Conservation (phyloP, 139 green algal genomes). For the Bryopsis sp. region DNA sequence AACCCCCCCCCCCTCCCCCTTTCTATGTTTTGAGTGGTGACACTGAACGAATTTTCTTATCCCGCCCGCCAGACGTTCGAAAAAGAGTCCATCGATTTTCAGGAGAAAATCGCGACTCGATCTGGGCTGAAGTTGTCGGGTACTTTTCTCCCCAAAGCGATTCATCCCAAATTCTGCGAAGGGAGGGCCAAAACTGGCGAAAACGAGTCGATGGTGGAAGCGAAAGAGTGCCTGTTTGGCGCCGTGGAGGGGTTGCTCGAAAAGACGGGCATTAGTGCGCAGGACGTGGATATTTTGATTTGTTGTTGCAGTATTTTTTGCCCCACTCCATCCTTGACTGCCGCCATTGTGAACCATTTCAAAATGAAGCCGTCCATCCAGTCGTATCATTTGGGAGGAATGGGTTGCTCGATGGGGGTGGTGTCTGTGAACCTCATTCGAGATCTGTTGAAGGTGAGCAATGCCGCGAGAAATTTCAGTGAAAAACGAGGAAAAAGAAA, state of each 20-base stretch:
- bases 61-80: background rate
- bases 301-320: constrained; percentile 40
- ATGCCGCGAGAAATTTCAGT: too few species aligned
- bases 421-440: constrained; percentile 59
- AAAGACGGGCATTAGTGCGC: constrained; percentile 14
- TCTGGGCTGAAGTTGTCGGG: background rate
- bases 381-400: constrained; percentile 62
- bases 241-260: constrained; percentile 24
- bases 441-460: constrained; percentile 50
- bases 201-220: constrained; percentile 5
- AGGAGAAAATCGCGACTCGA: constrained; percentile 10
- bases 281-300: constrained; percentile 28
- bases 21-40: too few species aligned
- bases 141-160: background rate
- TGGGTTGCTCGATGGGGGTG: constrained; percentile 69
- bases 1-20: too few species aligned
- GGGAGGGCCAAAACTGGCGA: background rate
- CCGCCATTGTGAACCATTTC: constrained; percentile 64
- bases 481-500: too few species aligned
- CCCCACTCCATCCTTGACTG: constrained; percentile 45
- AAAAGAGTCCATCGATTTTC: constrained; percentile 1
- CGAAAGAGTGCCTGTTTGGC: constrained; percentile 17
- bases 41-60: background rate
- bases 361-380: constrained; percentile 41
- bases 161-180: constrained; percentile 11